Evolutionary conservation across 768 basidiomycete genomes (phyloP).

Genomic region (Hygrophoropsis aurantiaca): DNA sequence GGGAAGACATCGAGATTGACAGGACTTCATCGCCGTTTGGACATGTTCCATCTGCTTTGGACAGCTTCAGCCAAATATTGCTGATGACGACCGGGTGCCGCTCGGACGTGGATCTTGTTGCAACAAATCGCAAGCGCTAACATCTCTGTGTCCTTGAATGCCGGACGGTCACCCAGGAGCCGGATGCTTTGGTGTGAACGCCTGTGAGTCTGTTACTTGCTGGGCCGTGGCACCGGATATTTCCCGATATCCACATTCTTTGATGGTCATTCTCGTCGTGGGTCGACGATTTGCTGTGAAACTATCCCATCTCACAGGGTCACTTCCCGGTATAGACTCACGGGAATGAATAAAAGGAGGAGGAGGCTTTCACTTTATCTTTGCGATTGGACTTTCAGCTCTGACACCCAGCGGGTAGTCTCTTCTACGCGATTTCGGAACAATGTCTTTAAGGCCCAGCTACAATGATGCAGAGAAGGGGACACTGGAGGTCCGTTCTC

Average conservation of each 20-base stretch:
- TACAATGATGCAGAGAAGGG: slow-evolving; percentile 62
- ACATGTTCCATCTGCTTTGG: not conserved
- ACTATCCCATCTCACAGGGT: not conserved
- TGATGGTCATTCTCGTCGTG: slow-evolving; percentile 8
- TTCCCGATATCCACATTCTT: slow-evolving; percentile 15
- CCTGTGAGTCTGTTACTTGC: slow-evolving; percentile 9
- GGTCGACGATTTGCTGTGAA: not conserved
- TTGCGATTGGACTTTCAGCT: slow-evolving; percentile 3
- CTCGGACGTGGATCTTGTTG: slow-evolving; percentile 2
- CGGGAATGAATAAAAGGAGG: slow-evolving; percentile 23
- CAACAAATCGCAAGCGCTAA: not conserved
- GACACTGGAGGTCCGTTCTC: slow-evolving; percentile 44
- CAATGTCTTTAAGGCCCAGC: slow-evolving; percentile 45
- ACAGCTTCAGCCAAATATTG: slow-evolving; percentile 1
- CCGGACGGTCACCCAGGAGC: slow-evolving; percentile 12
- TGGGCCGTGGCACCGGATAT: slow-evolving; percentile 8
- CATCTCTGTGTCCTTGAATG: slow-evolving; percentile 2
- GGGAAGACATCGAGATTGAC: not conserved
- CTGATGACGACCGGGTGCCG: slow-evolving; percentile 13
- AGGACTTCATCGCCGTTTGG: not conserved
- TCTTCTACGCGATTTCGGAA: slow-evolving; percentile 11
- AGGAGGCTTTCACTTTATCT: not conserved
- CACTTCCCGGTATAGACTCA: slow-evolving; percentile 11
- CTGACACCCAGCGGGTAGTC: slow-evolving; percentile 10
- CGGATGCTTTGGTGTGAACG: slow-evolving; percentile 10